phyloP scores from a whole-genome alignment of 2,329 filamentous ascomycete genomes.

The Aspergillus sp. region DNA sequence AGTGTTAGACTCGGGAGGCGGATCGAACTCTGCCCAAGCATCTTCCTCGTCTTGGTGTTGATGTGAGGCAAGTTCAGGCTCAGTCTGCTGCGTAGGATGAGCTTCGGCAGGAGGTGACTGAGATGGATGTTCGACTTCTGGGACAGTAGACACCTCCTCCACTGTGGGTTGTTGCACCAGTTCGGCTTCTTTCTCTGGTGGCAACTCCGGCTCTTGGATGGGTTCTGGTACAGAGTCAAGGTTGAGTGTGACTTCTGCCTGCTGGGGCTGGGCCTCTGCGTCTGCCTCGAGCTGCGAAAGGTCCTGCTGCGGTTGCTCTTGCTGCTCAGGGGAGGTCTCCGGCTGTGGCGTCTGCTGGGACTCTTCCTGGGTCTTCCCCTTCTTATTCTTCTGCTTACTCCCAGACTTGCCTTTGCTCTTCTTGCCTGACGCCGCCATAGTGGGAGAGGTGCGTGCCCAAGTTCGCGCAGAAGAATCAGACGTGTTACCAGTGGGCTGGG shows the following conservation, averaged over 20 bases:
- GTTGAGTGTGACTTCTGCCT: conserved; percentile 1
- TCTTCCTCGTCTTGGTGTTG: conserved; percentile 20
- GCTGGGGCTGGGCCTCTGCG: conserved; percentile 7
- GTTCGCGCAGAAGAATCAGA: conserved; percentile 18
- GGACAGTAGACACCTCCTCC: conserved; percentile 13
- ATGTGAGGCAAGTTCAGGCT: conserved; percentile 11
- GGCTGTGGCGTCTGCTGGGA: conserved; percentile 25
- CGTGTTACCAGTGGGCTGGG: conserved; percentile 35
- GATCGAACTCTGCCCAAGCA: conserved; percentile 15
- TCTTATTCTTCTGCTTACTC: conserved; percentile 34
- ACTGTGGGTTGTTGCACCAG: conserved; percentile 18
- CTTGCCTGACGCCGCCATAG: conserved; percentile 30
- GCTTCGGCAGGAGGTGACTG: conserved; percentile 12
- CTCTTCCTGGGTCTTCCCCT: conserved; percentile 30
- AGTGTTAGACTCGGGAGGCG: conserved; percentile 12
- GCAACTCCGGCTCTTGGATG: conserved; percentile 8
- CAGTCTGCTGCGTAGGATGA: conserved; percentile 10
- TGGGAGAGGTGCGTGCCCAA: conserved; percentile 32
- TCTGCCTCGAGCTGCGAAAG: conserved; percentile 6
- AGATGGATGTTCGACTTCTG: conserved; percentile 12
- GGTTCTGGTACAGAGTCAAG: conserved; percentile 5
- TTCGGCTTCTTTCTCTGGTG: conserved; percentile 13
- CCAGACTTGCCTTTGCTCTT: conserved; percentile 30
- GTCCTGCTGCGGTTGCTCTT: conserved; percentile 16
- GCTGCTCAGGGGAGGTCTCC: conserved; percentile 22